Percentiles rank a stretch among this genome's conserved stretches.
phyloP scores from a whole-genome alignment of 176 grass and related monocot genomes.

The Puccinellia tenuiflora region DNA sequence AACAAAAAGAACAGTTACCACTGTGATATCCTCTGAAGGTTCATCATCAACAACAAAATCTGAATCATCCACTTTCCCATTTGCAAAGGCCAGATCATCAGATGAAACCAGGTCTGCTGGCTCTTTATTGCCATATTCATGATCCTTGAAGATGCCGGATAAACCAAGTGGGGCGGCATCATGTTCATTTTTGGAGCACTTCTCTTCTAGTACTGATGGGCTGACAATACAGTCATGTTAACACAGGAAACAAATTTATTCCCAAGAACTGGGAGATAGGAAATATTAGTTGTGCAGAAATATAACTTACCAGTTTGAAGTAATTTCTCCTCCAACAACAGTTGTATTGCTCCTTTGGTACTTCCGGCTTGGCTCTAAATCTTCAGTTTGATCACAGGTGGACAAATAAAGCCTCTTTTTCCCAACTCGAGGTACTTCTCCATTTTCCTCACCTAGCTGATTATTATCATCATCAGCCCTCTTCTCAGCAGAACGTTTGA shows the following conservation, averaged over 20 bases:
- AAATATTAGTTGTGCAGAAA: not conserved
- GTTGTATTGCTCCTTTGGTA: slow-evolving; percentile 26
- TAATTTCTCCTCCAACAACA: slow-evolving; percentile 14
- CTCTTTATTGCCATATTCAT: too few relatives aligned
- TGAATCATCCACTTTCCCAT: slow-evolving; percentile 32
- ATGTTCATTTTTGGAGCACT: slow-evolving; percentile 30
- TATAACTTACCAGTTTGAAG: slow-evolving; percentile 35
- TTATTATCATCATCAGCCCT: slow-evolving; percentile 29
- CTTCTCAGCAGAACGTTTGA: slow-evolving; percentile 67
- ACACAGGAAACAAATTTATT: not conserved
- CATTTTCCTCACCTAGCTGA: slow-evolving; percentile 14
- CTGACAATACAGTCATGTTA: slow-evolving; percentile 11
- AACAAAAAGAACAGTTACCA: slow-evolving; percentile 34
- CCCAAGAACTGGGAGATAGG: not conserved
- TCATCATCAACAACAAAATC: slow-evolving; percentile 4
- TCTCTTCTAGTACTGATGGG: slow-evolving; percentile 20
- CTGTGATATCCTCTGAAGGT: slow-evolving; percentile 38
- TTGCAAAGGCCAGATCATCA: slow-evolving; percentile 6
- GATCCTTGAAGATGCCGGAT: too few relatives aligned
- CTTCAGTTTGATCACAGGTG: slow-evolving; percentile 33
- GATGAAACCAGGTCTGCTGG: too few relatives aligned
- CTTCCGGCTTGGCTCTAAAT: slow-evolving; percentile 43
- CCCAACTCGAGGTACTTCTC: slow-evolving; percentile 16
- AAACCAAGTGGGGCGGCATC: slow-evolving; percentile 25
- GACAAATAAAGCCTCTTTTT: slow-evolving; percentile 46